phyloP scores from a whole-genome alignment of 1,139 yeast species.

The Candida dubliniensis region DNA sequence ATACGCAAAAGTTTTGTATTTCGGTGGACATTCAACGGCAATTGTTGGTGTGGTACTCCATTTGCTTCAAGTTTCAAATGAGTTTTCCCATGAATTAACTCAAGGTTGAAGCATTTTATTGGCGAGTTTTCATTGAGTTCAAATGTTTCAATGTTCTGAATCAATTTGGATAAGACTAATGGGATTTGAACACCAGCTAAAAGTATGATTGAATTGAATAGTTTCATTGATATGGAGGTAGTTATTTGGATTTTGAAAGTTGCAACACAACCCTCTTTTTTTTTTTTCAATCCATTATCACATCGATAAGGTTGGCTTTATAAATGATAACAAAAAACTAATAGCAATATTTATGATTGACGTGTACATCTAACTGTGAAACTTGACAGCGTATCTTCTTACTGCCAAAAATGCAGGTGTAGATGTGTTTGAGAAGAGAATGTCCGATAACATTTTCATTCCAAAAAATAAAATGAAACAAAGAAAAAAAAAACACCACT shows the following conservation, averaged over 20 bases:
- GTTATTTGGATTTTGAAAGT: neutral
- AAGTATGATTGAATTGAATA: neutral
- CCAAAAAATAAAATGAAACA: too few species aligned
- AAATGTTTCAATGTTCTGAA: neutral
- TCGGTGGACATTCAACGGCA: conserved; percentile 3
- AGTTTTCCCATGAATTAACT: neutral
- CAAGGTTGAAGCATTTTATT: conserved; percentile 1
- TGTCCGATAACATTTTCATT: neutral
- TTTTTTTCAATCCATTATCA: neutral
- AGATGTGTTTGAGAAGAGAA: conserved; percentile 1
- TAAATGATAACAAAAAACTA: neutral
- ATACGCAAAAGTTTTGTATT: conserved; percentile 2
- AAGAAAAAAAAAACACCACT: too few species aligned
- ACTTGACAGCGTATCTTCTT: neutral
- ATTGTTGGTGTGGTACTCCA: neutral
- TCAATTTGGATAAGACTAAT: neutral
- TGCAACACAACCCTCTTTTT: neutral
- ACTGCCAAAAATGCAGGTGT: neutral
- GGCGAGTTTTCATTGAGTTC: neutral
- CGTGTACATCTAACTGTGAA: conserved; percentile 1
- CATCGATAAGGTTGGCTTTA: neutral
- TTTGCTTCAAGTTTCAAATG: neutral
- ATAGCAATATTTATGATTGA: neutral
- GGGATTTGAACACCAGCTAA: neutral
- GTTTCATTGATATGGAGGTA: neutral